A percentile compares a stretch with the other conserved stretches of the same genome.
Evolutionary conservation across 2,329 filamentous ascomycete genomes (phyloP).

Genomic region (Penicillium rolfsii): DNA sequence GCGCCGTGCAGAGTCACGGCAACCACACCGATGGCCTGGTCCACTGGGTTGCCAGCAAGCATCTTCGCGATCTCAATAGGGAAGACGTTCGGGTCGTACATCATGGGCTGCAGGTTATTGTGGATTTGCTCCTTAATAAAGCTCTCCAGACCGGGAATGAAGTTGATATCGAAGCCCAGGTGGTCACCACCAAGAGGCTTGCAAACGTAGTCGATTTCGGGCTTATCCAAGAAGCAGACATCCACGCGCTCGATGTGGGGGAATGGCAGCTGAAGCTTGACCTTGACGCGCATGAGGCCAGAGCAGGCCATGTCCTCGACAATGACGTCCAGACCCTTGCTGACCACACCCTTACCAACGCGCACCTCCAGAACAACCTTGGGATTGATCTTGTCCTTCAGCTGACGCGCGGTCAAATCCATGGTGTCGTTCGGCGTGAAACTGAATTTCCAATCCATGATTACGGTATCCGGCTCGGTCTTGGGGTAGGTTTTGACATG

Average conservation of each 20-base stretch:
- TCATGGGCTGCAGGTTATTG: conserved; percentile 90
- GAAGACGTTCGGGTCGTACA: conserved; percentile 98
- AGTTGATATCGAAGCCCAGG: conserved; percentile 98
- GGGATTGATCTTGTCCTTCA: conserved; percentile 95
- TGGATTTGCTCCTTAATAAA: conserved; percentile 98
- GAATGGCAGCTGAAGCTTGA: conserved; percentile 95
- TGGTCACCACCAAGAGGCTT: conserved; percentile 95
- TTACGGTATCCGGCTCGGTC: conserved; percentile 88
- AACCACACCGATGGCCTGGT: conserved; percentile 92
- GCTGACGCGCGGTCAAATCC: conserved; percentile 85
- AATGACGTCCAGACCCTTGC: conserved; percentile 95
- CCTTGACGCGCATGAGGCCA: conserved; percentile 93
- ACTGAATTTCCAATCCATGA: conserved; percentile 99
- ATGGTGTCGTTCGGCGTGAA: conserved; percentile 94
- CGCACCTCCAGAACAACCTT: conserved; percentile 95
- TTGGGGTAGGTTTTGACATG: conserved; percentile 98
- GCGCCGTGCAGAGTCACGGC: conserved; percentile 90
- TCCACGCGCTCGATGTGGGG: conserved; percentile 94
- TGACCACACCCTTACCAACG: conserved; percentile 93
- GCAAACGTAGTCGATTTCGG: conserved; percentile 93
- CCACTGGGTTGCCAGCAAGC: conserved; percentile 89
- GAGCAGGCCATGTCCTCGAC: conserved; percentile 97
- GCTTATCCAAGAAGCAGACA: conserved; percentile 88
- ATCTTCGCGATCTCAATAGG: conserved; percentile 98
- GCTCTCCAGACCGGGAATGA: conserved; percentile 88